These are phyloP conservation scores for Spinacia oleracea DNA, from an alignment of 179 eudicot species.

Conservation along the genomic window DNA sequence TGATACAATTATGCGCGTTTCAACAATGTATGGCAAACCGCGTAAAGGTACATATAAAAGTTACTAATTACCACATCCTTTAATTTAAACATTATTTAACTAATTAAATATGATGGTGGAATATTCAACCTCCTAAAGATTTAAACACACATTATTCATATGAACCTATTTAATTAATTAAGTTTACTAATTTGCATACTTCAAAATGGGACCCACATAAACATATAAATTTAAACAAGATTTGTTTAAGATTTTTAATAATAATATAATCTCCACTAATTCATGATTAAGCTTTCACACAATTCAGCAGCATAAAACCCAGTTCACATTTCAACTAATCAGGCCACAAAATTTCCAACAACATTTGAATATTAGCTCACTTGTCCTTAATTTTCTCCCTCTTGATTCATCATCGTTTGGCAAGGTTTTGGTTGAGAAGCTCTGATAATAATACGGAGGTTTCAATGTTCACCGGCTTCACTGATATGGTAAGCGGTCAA, in stretches of 20 bases:
- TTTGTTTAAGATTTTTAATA: background rate
- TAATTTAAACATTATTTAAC: background rate
- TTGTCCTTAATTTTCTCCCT: background rate
- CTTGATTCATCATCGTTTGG: background rate
- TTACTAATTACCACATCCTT: background rate
- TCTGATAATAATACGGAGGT: slow-evolving; percentile 25
- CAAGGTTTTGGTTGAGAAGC: background rate
- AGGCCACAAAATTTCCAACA: slow-evolving; percentile 12
- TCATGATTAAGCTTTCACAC: slow-evolving; percentile 2
- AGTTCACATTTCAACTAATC: slow-evolving; percentile 30
- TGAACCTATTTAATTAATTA: slow-evolving; percentile 13
- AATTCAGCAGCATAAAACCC: slow-evolving; percentile 21
- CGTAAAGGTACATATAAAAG: background rate
- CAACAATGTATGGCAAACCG: slow-evolving; percentile 10
- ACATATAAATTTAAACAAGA: no score
- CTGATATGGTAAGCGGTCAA: slow-evolving; percentile 41
- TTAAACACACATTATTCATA: slow-evolving; percentile 28
- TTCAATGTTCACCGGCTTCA: slow-evolving; percentile 33
- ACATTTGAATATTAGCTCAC: slow-evolving; percentile 5
- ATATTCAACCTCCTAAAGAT: slow-evolving; percentile 26
- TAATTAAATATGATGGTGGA: background rate
- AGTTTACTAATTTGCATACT: background rate
- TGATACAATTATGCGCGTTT: background rate
- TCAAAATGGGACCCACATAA: slow-evolving; percentile 5
- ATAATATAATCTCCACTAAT: slow-evolving; percentile 13